These are phyloP conservation scores for Madurella fahalii DNA, from an alignment of 2,329 filamentous ascomycete species.

Conservation along the genomic window DNA sequence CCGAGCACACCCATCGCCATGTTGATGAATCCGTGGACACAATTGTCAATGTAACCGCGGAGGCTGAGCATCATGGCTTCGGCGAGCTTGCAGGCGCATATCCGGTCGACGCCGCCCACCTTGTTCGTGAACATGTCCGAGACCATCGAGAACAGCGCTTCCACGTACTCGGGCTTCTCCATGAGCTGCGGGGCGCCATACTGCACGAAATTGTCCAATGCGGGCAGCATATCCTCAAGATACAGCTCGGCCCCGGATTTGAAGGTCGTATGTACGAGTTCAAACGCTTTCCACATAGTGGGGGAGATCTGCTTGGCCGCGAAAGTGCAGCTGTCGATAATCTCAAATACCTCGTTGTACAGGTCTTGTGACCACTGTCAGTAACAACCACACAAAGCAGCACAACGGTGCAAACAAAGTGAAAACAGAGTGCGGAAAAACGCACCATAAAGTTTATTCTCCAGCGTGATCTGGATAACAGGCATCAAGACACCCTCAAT, in stretches of 20 bases:
- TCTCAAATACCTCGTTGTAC: constrained; percentile 98
- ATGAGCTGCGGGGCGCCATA: constrained; percentile 79
- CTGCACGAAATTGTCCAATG: constrained; percentile 95
- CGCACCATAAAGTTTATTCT: constrained; percentile 92
- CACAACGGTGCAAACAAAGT: constrained; percentile 11
- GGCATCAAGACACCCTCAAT: constrained; percentile 96
- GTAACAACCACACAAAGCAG: not conserved
- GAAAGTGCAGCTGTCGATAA: constrained; percentile 98
- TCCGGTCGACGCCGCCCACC: constrained; percentile 87
- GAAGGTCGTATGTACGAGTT: constrained; percentile 93
- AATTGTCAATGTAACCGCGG: constrained; percentile 80
- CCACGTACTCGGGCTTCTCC: constrained; percentile 80
- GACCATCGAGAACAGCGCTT: constrained; percentile 90
- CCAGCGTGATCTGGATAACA: constrained; percentile 89
- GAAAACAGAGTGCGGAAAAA: constrained; percentile 1
- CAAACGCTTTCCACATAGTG: constrained; percentile 98
- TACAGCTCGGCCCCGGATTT: constrained; percentile 96
- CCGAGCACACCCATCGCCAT: constrained; percentile 82
- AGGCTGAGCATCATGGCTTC: constrained; percentile 97
- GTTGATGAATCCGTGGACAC: constrained; percentile 81
- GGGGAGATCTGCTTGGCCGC: constrained; percentile 92
- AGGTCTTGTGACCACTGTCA: constrained; percentile 54
- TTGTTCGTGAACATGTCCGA: constrained; percentile 93
- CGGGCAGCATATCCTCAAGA: constrained; percentile 96
- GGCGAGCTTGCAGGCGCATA: constrained; percentile 95